Percentiles rank a stretch among this genome's conserved stretches.
Evolutionary conservation across 2,329 filamentous ascomycete genomes (phyloP).

Genomic region (Chrysosporium keratinophilum): DNA sequence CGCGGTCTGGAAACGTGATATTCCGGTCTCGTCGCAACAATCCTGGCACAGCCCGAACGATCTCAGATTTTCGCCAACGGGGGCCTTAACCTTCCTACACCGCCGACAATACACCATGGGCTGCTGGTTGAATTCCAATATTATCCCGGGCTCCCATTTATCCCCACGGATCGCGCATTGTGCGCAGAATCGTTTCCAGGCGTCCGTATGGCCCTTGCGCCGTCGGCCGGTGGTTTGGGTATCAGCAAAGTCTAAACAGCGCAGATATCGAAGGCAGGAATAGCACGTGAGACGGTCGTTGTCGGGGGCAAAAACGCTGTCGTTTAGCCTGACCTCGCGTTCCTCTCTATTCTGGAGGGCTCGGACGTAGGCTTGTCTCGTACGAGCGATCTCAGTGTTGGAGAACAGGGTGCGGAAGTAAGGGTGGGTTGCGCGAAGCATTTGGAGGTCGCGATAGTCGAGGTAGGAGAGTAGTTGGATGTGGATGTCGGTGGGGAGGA

Average conservation of each 20-base stretch:
- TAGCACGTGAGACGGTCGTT: constrained; percentile 15
- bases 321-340: not conserved
- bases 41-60: constrained; percentile 6
- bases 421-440: constrained; percentile 14
- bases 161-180: constrained; percentile 15
- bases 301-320: not conserved
- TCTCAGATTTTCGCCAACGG: not conserved
- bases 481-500: constrained; percentile 15
- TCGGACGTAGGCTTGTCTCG: constrained; percentile 8
- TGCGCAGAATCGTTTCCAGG: constrained; percentile 17
- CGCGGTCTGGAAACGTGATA: not conserved
- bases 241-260: constrained; percentile 13
- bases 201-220: constrained; percentile 17
- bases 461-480: constrained; percentile 13
- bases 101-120: constrained; percentile 10
- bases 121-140: constrained; percentile 1
- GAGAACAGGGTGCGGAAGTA: constrained; percentile 16
- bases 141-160: constrained; percentile 17
- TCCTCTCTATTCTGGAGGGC: constrained; percentile 6
- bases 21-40: not conserved
- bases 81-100: constrained; percentile 2
- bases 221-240: constrained; percentile 15
- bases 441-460: constrained; percentile 12
- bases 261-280: constrained; percentile 17
- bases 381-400: constrained; percentile 9